A percentile compares a stretch with the other conserved stretches of the same genome.
Conservation (phyloP, 768 basidiomycete species). For the Mycena filopes region DNA sequence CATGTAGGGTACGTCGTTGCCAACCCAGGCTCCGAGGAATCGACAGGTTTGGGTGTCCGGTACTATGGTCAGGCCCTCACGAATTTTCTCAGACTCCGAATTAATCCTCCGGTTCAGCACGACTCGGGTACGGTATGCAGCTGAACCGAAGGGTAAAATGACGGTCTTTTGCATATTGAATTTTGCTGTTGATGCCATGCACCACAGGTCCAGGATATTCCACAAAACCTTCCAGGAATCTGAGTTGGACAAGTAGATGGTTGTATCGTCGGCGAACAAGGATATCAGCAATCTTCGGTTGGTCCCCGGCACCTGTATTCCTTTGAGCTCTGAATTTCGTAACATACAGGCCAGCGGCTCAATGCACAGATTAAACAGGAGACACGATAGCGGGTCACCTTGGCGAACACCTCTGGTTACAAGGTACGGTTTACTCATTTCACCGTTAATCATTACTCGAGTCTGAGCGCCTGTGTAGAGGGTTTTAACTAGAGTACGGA, state of each 20-base stretch:
- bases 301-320: background rate
- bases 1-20: no score
- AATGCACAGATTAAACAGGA: no score
- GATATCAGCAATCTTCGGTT: background rate
- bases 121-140: no score
- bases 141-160: background rate
- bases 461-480: no score
- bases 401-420: background rate
- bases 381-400: background rate
- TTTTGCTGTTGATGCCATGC: background rate
- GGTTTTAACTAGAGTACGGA: background rate
- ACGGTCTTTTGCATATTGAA: background rate
- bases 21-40: background rate
- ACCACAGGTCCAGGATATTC: background rate
- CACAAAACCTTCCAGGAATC: background rate
- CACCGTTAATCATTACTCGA: no score
- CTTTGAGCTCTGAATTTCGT: background rate
- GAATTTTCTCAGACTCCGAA: no score
- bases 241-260: background rate
- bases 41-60: background rate
- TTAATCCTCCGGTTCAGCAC: no score
- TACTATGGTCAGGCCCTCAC: background rate
- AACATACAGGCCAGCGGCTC: background rate
- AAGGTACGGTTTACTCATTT: background rate
- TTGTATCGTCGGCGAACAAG: background rate